Evolutionary conservation across 2,329 filamentous ascomycete species (phyloP), one percentile per base, ranked within the genome.

Genomic region (Fusarium albidum): DNA sequence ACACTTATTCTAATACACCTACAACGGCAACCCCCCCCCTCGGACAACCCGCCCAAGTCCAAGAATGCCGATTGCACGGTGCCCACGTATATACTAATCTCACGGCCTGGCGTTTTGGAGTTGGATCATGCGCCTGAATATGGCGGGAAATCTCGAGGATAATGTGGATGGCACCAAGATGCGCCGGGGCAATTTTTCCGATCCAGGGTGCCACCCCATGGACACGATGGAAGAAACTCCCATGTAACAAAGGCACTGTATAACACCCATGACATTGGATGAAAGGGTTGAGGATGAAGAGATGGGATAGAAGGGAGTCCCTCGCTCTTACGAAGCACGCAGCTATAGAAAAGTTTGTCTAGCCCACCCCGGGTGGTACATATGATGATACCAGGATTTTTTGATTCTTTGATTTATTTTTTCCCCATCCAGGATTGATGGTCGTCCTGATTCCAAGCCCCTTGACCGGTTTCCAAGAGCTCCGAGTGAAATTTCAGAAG

Each of bases 61-160:
- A 21, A 21, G 15, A 11, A 35, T 31, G 41, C 35, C 44, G 18
- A 34, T 28, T 33, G 15, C 37, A 25, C 17, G 38, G 39, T 53
- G 43, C 47, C 49, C 48, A 54, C 34, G 57, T 55, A 59, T 53
- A 65, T 64, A 59, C 49, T 52, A 62, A 60, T 63, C 63, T 61
- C 35, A 65, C 57, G 64, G 55, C 64, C 55, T 65, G 64, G 64
- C 58, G 64, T 66, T 66, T 49, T 21, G 59, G 59, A 52, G 47
- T 62, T 61, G 54, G 42, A 52, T 52, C 52, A 41, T 60, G 55
- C 44, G 18, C 31, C 31, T 48, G 14, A 25, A 44, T 39, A 31
- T 31, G 35, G 45, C 35, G 31, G 29, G 38, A 52, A 38, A 42
- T 55, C 40, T 59, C 29, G 32, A 44, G 47, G 25, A 48, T 62